Percentiles rank a stretch among this genome's conserved stretches.
These are phyloP conservation scores for Penicillium verhagenii DNA, from an alignment of 495 filamentous ascomycete genomes.

Conservation along the genomic window DNA sequence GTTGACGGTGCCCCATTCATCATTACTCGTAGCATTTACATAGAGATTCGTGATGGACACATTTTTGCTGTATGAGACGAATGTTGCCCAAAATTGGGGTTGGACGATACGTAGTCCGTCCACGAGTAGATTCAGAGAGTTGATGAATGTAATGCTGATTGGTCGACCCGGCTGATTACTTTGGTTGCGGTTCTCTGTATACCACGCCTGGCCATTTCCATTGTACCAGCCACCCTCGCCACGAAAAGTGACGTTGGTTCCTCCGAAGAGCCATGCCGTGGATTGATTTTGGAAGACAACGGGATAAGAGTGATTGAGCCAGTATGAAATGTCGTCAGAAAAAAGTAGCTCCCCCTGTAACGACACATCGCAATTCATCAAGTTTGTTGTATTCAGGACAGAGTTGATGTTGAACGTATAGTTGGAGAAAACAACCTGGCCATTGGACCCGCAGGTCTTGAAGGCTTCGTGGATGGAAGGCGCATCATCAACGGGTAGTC, in stretches of 20 bases:
- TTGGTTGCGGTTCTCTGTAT: slow-evolving; percentile 29
- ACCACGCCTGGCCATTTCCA: slow-evolving; percentile 51
- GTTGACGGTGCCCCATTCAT: slow-evolving; percentile 34
- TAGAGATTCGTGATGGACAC: slow-evolving; percentile 41
- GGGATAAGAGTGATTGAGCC: slow-evolving; percentile 40
- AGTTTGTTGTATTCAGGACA: slow-evolving; percentile 44
- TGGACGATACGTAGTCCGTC: slow-evolving; percentile 36
- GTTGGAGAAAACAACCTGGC: slow-evolving; percentile 37
- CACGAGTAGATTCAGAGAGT: slow-evolving; percentile 33
- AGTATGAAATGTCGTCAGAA: slow-evolving; percentile 44
- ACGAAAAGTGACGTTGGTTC: slow-evolving; percentile 37
- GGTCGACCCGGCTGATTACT: slow-evolving; percentile 46
- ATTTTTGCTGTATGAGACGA: slow-evolving; percentile 36
- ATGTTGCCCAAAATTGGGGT: slow-evolving; percentile 47
- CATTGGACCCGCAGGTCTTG: slow-evolving; percentile 35
- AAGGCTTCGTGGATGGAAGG: slow-evolving; percentile 45
- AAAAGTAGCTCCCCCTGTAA: slow-evolving; percentile 37
- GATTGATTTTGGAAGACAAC: slow-evolving; percentile 50
- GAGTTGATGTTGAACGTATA: slow-evolving; percentile 39
- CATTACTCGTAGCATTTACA: slow-evolving; percentile 39
- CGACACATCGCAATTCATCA: slow-evolving; percentile 40
- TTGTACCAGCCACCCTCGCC: slow-evolving; percentile 42
- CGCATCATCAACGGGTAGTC: slow-evolving; percentile 31
- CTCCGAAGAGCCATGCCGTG: slow-evolving; percentile 47
- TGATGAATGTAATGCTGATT: slow-evolving; percentile 40